phyloP scores from a whole-genome alignment of 1,284 basidiomycete genomes.

The Crucibulum cyathiforme region DNA sequence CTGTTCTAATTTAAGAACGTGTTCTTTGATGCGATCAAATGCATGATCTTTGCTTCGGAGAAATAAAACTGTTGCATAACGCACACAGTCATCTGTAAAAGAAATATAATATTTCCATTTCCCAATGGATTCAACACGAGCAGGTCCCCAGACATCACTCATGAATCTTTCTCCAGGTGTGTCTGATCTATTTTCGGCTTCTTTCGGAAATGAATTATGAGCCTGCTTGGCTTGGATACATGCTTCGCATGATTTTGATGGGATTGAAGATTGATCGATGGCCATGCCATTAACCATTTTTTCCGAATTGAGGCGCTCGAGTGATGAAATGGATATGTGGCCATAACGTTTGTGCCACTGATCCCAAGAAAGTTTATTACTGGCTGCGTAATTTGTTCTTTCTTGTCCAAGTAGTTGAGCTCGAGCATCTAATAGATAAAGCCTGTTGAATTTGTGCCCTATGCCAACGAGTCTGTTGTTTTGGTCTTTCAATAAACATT shows the following conservation, averaged over 20 bases:
- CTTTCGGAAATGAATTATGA: conserved; percentile 7
- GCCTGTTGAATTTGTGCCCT: conserved; percentile 7
- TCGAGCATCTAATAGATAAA: conserved; percentile 19
- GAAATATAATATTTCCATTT: conserved; percentile 19
- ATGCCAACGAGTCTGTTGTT: conserved; percentile 10
- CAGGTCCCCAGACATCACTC: conserved; percentile 20
- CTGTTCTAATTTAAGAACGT: not conserved
- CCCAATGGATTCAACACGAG: conserved; percentile 5
- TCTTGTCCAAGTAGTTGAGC: conserved; percentile 11
- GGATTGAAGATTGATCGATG: conserved; percentile 21
- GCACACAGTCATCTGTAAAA: conserved; percentile 18
- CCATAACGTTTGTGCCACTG: conserved; percentile 23
- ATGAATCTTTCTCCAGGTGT: conserved; percentile 7
- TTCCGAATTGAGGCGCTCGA: conserved; percentile 12
- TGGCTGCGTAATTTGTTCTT: conserved; percentile 8
- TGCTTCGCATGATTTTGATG: conserved; percentile 13
- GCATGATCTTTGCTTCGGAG: conserved; percentile 22
- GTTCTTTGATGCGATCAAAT: not conserved
- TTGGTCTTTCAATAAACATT: conserved; percentile 12
- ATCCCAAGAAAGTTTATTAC: conserved; percentile 16
- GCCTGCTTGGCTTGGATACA: conserved; percentile 14
- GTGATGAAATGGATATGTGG: conserved; percentile 16
- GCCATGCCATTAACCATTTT: conserved; percentile 18
- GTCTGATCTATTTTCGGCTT: conserved; percentile 5
- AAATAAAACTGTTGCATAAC: conserved; percentile 10